Base-by-base conservation (phyloP, 176 grass and related monocot genomes). In the Aegilops umbellulata region DNA sequence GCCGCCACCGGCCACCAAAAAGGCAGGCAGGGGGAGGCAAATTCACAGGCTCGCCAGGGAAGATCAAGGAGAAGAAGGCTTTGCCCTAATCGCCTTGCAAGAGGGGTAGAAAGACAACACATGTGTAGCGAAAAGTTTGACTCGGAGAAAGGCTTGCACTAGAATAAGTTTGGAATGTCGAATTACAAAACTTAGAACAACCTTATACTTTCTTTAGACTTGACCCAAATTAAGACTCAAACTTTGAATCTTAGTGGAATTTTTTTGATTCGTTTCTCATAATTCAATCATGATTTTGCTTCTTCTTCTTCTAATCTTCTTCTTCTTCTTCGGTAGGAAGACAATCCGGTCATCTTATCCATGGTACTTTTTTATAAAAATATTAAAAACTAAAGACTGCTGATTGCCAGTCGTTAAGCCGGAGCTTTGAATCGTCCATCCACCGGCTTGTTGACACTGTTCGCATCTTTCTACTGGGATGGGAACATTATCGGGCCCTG, bases 181-280 rank as follows among this genome's bases (percentile, higher is more conserved):
- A 19, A 17, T 53, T 19, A 19, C 16, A 53, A 29, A 27, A 75
- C 1, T 29, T 29, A 19, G 72, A 47, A 25, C 1, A 42, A 49
- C 41, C 71, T 17, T 19, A 14, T 10, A 53, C 44, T 46, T 51
- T 27, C 8, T 29, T 29, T 30, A 30, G 73, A 31, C 73, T 49
- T 30, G 73, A 76, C 42, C 44, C 4, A 30, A 46, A 76, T 11
- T 30, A 39, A 79, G 74, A 66, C 24, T 22, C 41, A 27, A 30
- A 7, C 74, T 82, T 90, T 90, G 84, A 90, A 86, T 66, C 8
- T 58, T 10, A 0, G 25, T 42, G 69, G 68, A 89, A 72, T 86
- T 61, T 65, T 64, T 71, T 38, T 64, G 27, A 61, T 67, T 30
- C 17, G 49, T 39, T 25, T 44, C 77, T 70, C 24, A 12, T 55